These are phyloP conservation scores for Leavenworthia alabamica DNA, from an alignment of 345 rosid species.

Conservation along the genomic window DNA sequence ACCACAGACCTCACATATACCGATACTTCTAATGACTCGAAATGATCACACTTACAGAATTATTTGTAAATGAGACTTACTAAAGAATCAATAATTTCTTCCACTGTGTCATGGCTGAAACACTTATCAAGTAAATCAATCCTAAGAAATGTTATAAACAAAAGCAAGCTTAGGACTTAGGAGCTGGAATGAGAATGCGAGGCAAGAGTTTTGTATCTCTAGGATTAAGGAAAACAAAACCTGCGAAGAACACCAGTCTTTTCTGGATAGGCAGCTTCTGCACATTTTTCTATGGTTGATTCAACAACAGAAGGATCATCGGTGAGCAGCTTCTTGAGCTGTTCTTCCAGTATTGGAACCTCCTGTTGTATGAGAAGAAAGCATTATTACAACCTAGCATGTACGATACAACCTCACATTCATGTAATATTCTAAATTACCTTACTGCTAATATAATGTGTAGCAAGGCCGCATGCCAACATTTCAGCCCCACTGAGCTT, in stretches of 20 bases:
- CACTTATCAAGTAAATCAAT: constrained; percentile 61
- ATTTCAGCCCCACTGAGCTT: constrained; percentile 84
- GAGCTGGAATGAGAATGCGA: background rate
- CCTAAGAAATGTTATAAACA: constrained; percentile 37
- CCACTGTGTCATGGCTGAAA: constrained; percentile 74
- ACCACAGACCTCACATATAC: constrained; percentile 10
- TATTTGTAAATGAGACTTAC: constrained; percentile 38
- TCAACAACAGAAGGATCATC: constrained; percentile 91
- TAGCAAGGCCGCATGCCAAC: constrained; percentile 84
- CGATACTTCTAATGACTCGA: background rate
- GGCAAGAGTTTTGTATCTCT: constrained; percentile 1
- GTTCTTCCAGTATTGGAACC: constrained; percentile 53
- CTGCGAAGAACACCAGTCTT: constrained; percentile 61
- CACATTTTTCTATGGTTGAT: constrained; percentile 50
- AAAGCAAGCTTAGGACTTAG: constrained; percentile 7
- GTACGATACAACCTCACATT: background rate
- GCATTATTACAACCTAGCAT: constrained; percentile 6
- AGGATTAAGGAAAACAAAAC: constrained; percentile 34
- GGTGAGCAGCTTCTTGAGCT: constrained; percentile 60
- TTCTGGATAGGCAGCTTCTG: constrained; percentile 59
- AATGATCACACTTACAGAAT: background rate
- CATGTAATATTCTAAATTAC: constrained; percentile 32
- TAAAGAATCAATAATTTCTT: constrained; percentile 76
- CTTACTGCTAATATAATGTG: constrained; percentile 58
- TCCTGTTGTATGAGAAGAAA: constrained; percentile 38